Evolutionary conservation across 768 basidiomycete genomes (phyloP), one percentile per base, ranked within the genome.

Genomic region (Russula earlei): DNA sequence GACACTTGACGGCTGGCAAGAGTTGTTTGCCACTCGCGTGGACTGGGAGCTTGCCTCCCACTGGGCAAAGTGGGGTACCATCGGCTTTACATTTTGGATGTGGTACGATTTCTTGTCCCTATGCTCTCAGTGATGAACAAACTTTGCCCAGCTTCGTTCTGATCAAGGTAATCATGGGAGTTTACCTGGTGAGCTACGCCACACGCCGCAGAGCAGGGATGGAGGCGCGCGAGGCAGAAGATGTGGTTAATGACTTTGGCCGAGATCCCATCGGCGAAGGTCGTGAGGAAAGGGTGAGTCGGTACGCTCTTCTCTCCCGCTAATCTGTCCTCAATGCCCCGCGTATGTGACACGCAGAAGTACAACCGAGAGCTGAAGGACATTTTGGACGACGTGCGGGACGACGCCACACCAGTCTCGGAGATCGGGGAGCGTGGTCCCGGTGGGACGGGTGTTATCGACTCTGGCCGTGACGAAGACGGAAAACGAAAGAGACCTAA

Each of bases 201-300:
- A 81, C 84, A 0, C 72, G 78, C 41, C 75, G 93, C 49, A 78
- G 81, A 45, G 77, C 77, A 2, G 88, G 84, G 3, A 87, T 91
- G 85, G 89, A 90, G 47, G 79, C 75, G 36, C 82, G 90, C 46
- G 82, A 79, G 53, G 75, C 76, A 19, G 85, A 79, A 17, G 93
- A 97, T 66, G 74, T 66, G 3, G 74, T 94, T 14, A 96, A 97
- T 63, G 82, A 93, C 66, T 92, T 85, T 66, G 92, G 89, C 4
- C 77, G 93, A n/a, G 77, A 91, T 65, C 89, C 91, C 0, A 87
- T 97, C 19, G 93, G 92, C 10, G 93, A 95, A 69, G 88, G 87
- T 11, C 80, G 78, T 52, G 88, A 93, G 52, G 93, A 97, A 70
- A 83, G 79, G 69, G 88, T 86, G 50, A 60, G 79, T 71, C 9